These are phyloP conservation scores for Entoloma clypeatum DNA, from an alignment of 1,284 basidiomycete genomes.

Conservation along the genomic window DNA sequence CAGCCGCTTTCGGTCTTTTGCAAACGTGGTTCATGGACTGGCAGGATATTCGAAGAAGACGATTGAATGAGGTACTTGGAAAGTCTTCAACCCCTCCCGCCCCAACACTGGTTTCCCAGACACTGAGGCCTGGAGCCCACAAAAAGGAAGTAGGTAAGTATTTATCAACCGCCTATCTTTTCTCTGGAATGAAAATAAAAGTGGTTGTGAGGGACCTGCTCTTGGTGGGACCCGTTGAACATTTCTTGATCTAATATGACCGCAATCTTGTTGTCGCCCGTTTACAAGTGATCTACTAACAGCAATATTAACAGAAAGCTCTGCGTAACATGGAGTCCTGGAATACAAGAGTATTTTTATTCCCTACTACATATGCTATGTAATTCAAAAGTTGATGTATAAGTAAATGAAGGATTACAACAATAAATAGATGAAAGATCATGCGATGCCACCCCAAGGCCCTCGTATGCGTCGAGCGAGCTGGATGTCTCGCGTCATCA, in stretches of 20 bases:
- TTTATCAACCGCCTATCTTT: conserved; percentile 8
- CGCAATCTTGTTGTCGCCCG: no score
- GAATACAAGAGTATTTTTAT: no score
- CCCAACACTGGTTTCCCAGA: conserved; percentile 2
- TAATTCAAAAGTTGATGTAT: conserved; percentile 12
- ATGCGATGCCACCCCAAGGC: conserved; percentile 61
- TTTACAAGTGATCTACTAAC: no score
- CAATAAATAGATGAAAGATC: conserved; percentile 14
- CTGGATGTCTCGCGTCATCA: conserved; percentile 97
- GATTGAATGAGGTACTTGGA: conserved; percentile 19
- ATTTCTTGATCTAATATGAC: conserved; percentile 89
- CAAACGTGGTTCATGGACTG: conserved; percentile 78
- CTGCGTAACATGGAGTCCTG: no score
- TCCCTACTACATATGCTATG: conserved; percentile 12
- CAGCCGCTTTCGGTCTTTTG: conserved; percentile 72
- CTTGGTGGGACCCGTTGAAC: conserved; percentile 46
- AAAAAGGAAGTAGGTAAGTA: conserved; percentile 13
- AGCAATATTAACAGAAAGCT: no score
- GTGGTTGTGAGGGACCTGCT: conserved; percentile 68
- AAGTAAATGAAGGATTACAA: conserved; percentile 22
- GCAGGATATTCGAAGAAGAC: conserved; percentile 47
- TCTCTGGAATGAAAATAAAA: conserved; percentile 58
- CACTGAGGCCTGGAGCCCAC: neutral
- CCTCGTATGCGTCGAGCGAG: conserved; percentile 94
- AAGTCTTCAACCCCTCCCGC: conserved; percentile 8